Base-by-base conservation (phyloP, 805 yeast genomes). In the Brettanomyces naardenensis region DNA sequence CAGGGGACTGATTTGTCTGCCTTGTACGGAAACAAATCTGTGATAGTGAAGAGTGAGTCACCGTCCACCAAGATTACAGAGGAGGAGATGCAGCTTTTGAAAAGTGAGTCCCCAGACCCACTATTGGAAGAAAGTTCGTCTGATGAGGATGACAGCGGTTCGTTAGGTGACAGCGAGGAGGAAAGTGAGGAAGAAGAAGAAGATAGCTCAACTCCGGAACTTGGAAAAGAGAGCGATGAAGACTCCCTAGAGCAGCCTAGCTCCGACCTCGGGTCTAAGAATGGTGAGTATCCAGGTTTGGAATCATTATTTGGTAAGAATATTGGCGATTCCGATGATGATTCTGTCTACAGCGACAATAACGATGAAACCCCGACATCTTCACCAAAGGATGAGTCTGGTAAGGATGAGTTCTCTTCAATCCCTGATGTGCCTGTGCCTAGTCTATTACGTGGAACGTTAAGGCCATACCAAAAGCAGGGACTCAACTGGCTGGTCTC, bases 401-500 rank as follows among this genome's bases (percentile, higher is more conserved):
- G 36, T 14, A 45, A 45, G 5, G 21, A 28, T 17, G 20, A 22
- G 6, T 13, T n/a, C 35, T 21, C 47, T 4, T 58, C 71, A 17
- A 76, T 75, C 26, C 71, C 78, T 1, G 89, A 83, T 57, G 94
- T 88, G 6, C 87, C 92, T 0, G 52, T 74, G 3, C 97, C 97
- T 0, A 67, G 78, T 11, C 59, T 84, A 6, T 64, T 92, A 19
- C 71, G 88, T 44, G 99, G 97, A 20, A 75, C 77, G 0, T 65
- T 92, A 37, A 77, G 99, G 56, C 85, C 78, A 6, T 92, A 92
- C 52, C 99, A 92, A 57, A 90, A 88, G 40, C 95, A 87, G 58
- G 99, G 99, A 43, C 68, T 92, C 28, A 94, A 92, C 48, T 92
- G 99, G 99, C 64, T 92, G 35, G 97, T 96, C 1, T 87, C 96